These are phyloP conservation scores for Rhipidocladum racemiflorum DNA, from an alignment of 176 grass and related monocot genomes.

Conservation along the genomic window DNA sequence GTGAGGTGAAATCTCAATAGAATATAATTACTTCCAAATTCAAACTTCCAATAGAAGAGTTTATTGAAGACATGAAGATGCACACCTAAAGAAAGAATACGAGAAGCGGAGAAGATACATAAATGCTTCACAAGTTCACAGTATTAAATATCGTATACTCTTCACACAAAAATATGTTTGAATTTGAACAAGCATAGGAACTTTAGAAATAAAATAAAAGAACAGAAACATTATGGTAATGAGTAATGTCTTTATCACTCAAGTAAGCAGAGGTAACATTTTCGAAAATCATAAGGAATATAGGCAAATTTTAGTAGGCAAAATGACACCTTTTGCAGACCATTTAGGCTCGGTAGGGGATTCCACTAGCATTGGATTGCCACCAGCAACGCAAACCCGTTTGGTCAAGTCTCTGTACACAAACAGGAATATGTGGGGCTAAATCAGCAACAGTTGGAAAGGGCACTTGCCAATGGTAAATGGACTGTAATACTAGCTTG, in stretches of 20 bases:
- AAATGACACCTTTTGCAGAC: constrained; percentile 68
- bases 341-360: constrained; percentile 93
- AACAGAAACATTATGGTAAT: neutral
- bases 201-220: constrained; percentile 9
- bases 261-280: neutral
- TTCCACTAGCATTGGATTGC: constrained; percentile 60
- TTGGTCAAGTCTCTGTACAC: constrained; percentile 67
- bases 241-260: neutral
- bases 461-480: too few relatives aligned
- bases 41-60: neutral
- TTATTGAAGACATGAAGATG: neutral
- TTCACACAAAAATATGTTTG: neutral
- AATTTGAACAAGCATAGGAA: neutral
- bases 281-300: neutral
- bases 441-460: too few relatives aligned
- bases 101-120: too few relatives aligned
- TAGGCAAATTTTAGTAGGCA: too few relatives aligned
- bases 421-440: neutral
- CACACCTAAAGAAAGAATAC: neutral
- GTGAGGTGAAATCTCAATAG: neutral
- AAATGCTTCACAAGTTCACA: too few relatives aligned
- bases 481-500: too few relatives aligned
- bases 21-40: neutral
- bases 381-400: constrained; percentile 72
- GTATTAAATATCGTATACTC: neutral